Percentiles rank a stretch among this genome's conserved stretches.
These are phyloP conservation scores for Phylloporus sp. DNA, from an alignment of 768 basidiomycete genomes.

Conservation along the genomic window DNA sequence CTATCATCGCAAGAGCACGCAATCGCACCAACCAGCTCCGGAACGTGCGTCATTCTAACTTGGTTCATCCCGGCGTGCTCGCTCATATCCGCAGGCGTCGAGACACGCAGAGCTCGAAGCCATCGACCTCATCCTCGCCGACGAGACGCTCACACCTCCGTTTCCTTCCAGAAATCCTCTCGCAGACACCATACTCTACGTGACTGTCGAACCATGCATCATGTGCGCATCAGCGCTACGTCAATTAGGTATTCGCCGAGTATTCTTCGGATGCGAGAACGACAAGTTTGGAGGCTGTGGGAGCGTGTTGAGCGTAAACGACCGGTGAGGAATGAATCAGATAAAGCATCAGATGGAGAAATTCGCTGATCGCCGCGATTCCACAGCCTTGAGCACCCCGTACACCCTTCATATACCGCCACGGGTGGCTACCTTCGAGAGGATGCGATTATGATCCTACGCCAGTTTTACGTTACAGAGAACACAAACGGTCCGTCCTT, in stretches of 20 bases:
- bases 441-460: constrained; percentile 81
- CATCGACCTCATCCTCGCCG: constrained; percentile 79
- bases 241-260: constrained; percentile 86
- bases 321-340: constrained; percentile 43
- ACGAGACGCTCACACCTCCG: constrained; percentile 52
- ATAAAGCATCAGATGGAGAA: neutral
- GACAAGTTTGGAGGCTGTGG: constrained; percentile 97
- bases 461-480: constrained; percentile 89
- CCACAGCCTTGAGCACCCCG: constrained; percentile 63
- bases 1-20: constrained; percentile 78
- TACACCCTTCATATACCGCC: constrained; percentile 71
- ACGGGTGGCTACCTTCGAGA: constrained; percentile 74
- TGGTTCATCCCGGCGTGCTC: neutral
- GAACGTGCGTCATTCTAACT: constrained; percentile 54
- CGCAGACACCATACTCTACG: constrained; percentile 80
- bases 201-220: constrained; percentile 98
- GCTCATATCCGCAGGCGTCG: constrained; percentile 55
- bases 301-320: constrained; percentile 87
- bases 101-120: constrained; percentile 97
- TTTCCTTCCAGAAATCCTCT: constrained; percentile 53
- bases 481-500: constrained; percentile 77
- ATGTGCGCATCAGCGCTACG: constrained; percentile 98
- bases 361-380: constrained; percentile 3
- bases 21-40: constrained; percentile 93
- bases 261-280: constrained; percentile 92